phyloP scores from a whole-genome alignment of 2,329 filamentous ascomycete genomes.

The Colletotrichum sp. region DNA sequence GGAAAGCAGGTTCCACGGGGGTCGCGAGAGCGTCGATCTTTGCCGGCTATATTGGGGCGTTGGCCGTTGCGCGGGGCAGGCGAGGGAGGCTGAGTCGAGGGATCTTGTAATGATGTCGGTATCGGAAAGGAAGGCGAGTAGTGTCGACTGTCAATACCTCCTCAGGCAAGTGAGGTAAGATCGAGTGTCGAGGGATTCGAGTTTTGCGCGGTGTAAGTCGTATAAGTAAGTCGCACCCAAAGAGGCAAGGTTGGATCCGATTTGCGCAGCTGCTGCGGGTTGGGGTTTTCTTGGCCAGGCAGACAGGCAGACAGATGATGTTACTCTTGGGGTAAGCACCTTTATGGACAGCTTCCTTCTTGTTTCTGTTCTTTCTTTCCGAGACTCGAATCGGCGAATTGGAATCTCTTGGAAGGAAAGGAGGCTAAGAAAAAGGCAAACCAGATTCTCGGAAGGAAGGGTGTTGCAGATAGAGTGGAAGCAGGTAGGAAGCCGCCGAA shows the following conservation, averaged over 20 bases:
- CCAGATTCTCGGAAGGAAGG: not conserved
- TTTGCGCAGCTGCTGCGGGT: not conserved
- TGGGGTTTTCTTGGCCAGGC: not conserved
- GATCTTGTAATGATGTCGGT: not conserved
- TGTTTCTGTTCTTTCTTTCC: not conserved
- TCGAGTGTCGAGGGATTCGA: not conserved
- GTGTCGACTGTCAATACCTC: too few species aligned
- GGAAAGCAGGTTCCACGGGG: not conserved
- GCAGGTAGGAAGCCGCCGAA: not conserved
- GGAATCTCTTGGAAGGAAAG: not conserved
- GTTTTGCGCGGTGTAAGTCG: not conserved
- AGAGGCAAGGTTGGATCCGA: not conserved
- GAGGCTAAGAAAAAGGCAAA: not conserved
- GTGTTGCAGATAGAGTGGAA: not conserved
- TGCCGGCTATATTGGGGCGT: not conserved
- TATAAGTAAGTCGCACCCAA: not conserved
- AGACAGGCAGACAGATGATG: not conserved
- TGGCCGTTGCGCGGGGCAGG: not conserved
- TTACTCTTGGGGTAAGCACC: not conserved
- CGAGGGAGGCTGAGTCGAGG: conserved; percentile 8
- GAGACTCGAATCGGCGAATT: not conserved
- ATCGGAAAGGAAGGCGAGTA: not conserved
- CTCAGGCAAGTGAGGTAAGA: not conserved
- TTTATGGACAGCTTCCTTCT: not conserved
- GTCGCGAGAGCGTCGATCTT: not conserved